Base-by-base conservation (phyloP, 495 filamentous ascomycete genomes). In the Tuber magnatum region DNA sequence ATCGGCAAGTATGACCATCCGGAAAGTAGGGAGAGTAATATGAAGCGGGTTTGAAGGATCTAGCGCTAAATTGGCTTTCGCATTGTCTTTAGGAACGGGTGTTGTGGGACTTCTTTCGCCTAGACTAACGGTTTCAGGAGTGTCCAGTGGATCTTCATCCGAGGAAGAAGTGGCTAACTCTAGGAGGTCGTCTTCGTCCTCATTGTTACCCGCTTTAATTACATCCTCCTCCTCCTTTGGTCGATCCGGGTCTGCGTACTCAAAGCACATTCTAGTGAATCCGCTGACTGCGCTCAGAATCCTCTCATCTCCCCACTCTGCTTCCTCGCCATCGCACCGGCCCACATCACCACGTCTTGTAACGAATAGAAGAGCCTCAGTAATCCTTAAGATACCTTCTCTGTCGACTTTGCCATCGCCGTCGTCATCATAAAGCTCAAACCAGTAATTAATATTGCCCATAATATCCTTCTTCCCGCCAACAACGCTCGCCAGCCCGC, bases 1-100 rank as follows among this genome's bases (percentile, higher is more conserved):
- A 83, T 99, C 95, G 74, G 95, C 95, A 35, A 99, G 89, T 68
- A 99, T 91, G 39, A 99, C 93, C 95, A 99, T 99, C 78, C 95
- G 91, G 88, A 99, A 99, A 35, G 95, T 99, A 0, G 96, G 96
- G 14, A 99, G 89, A 12, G 96, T 98, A 82, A 99, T 97, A 83
- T 97, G 91, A 0, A 99, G 88, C 0, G 95, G 95, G 74, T 95
- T 94, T 68, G 91, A 89, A 0, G 95, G 95, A 82, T 99, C 93
- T 8, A 99, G 90, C 39, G 95, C 95, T 24, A 90, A 88, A 81
- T 99, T 99, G 40, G 94, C 93, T 39, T 80, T 80, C 7, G 74
- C 74, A 32, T 75, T 77, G 28, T 69, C 56, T 74, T 71, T 70
- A 77, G 74, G 56, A 65, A 32, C 46, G 72, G 76, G 74, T 68